phyloP scores from a whole-genome alignment of 169 alveolate genomes.

The Eimeria sp. region DNA sequence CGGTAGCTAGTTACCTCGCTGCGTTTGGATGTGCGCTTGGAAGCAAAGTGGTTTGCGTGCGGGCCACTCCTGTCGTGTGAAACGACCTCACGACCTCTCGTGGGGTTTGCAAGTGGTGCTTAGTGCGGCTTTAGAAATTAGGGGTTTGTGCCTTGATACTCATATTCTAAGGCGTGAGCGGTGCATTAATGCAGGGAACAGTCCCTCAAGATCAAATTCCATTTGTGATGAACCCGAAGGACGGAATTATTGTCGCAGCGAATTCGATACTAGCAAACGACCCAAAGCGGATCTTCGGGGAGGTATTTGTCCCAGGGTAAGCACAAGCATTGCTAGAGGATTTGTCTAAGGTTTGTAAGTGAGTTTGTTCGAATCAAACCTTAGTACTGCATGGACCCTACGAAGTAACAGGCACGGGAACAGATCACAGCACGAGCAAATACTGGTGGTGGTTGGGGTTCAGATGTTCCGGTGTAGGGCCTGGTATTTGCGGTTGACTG shows the following conservation, averaged over 20 bases:
- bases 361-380: not conserved
- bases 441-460: not conserved
- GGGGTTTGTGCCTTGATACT: not conserved
- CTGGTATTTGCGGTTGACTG: not conserved
- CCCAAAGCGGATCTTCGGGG: constrained; percentile 52
- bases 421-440: not conserved
- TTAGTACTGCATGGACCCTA: not conserved
- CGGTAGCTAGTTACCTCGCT: not conserved
- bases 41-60: not conserved
- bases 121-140: not conserved
- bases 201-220: constrained; percentile 41
- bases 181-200: constrained; percentile 45
- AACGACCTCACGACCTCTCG: not conserved
- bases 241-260: constrained; percentile 65
- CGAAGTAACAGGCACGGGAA: too few relatives aligned
- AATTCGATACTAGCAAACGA: constrained; percentile 50
- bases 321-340: not conserved
- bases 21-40: not conserved
- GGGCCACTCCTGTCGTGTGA: not conserved
- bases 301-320: constrained; percentile 72
- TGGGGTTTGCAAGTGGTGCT: not conserved
- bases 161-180: not conserved
- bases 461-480: not conserved
- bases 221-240: constrained; percentile 68
- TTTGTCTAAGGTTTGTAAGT: not conserved